A percentile compares a stretch with the other conserved stretches of the same genome.
These are phyloP conservation scores for Rhizophora mangle DNA, from an alignment of 345 rosid genomes.

Conservation along the genomic window DNA sequence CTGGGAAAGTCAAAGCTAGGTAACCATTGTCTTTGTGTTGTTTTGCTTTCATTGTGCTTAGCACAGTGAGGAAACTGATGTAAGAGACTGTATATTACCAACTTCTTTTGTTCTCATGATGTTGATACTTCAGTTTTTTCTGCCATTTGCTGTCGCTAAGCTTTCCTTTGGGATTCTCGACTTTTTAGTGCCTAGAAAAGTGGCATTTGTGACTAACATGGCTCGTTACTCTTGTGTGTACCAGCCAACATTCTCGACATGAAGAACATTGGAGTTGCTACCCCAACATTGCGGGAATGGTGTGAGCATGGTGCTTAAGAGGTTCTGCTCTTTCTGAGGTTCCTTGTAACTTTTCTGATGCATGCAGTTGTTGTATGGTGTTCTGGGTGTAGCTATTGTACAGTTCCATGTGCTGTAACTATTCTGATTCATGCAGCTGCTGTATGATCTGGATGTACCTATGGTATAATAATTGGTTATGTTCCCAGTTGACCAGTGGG, in stretches of 20 bases:
- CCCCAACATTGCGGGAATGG: constrained; percentile 66
- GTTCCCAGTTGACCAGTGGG: too few relatives aligned
- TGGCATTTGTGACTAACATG: constrained; percentile 4
- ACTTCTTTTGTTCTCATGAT: not conserved
- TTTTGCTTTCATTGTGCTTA: not conserved
- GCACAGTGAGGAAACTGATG: not conserved
- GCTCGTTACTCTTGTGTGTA: not conserved
- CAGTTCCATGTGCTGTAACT: not conserved
- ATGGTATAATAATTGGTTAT: too few relatives aligned
- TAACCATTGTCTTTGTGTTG: not conserved
- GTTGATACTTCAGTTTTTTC: not conserved
- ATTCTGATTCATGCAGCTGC: not conserved
- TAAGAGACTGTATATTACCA: too few relatives aligned
- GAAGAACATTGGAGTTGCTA: constrained; percentile 64
- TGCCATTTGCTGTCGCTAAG: not conserved
- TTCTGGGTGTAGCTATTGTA: not conserved
- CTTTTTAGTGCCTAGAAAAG: not conserved
- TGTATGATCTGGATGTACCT: not conserved
- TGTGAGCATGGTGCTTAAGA: constrained; percentile 28
- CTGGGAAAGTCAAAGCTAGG: not conserved
- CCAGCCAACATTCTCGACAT: constrained; percentile 79
- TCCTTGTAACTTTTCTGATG: not conserved
- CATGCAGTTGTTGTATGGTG: not conserved
- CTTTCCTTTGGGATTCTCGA: not conserved
- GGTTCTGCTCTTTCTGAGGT: not conserved